Evolutionary conservation across 257 asterid genomes (phyloP), one percentile per base, ranked within the genome.

Genomic region (Solanum chaucha): DNA sequence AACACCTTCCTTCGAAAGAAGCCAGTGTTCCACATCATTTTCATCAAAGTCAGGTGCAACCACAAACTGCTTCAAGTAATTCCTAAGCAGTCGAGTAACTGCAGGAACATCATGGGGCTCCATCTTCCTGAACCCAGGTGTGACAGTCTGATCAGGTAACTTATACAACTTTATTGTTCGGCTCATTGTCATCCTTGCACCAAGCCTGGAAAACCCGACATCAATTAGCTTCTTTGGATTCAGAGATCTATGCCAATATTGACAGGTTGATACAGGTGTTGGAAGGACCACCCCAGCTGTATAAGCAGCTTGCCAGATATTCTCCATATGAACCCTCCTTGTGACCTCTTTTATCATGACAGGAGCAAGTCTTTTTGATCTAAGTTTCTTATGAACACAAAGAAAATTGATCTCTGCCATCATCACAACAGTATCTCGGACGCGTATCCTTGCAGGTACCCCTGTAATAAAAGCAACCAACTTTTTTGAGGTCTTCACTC

Each of bases 181-280:
- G 87, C 97, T 95, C 98, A 95, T 95, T 6, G 98, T 95, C 98
- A 95, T 95, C 90, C 98, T 92, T 20, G 95, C 97, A 48, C 98
- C 96, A 4, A 95, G 94, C 90, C 93, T 91, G 14, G 98, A 95
- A 88, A 95, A 95, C 89, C 98, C 98, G n/a, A 95, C 97, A 86
- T 94, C 98, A 8, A 95, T 93, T 44, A 95, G 95, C 89, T 95
- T 95, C 90, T 95, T 95, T 1, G 98, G 98, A 80, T 95, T 95
- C 88, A 95, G 87, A 55, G 98, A 93, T 75, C 98, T 91, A 87
- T 95, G 98, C 98, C 98, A 95, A 89, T 95, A 95, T 87, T 94
- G 98, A 90, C 98, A 91, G 71, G 97, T 91, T 0, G 98, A 93
- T 64, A 95, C 65, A 0, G 97, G 98, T 0, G 98, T 94, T 3